Conservation (phyloP, 106 monocot genomes). For the Dioscorea dumetorum region DNA sequence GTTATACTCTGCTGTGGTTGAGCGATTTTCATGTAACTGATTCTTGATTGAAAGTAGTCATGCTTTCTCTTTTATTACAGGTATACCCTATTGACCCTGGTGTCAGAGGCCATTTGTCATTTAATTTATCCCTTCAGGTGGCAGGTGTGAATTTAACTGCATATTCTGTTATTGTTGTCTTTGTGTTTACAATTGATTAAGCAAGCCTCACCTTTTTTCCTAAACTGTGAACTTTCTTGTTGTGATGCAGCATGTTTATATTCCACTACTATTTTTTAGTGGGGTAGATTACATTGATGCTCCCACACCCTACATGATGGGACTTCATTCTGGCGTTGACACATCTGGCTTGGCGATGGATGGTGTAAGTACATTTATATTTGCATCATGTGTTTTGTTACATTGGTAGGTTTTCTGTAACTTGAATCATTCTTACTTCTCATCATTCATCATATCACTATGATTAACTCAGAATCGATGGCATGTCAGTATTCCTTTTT, state of each 20-base stretch:
- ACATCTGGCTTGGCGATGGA: slow-evolving; percentile 67
- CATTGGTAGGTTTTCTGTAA: no score
- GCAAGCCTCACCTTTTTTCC: no score
- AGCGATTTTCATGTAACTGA: no score
- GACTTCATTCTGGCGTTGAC: slow-evolving; percentile 95
- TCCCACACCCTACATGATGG: slow-evolving; percentile 99
- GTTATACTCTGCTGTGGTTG: no score
- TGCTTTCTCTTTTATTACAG: slow-evolving; percentile 28
- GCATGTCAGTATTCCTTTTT: no score
- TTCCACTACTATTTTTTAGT: slow-evolving; percentile 92
- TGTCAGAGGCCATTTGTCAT: slow-evolving; percentile 96
- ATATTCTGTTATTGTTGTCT: no score
- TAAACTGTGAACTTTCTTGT: slow-evolving; percentile 7
- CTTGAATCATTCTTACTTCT: no score
- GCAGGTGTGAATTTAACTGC: slow-evolving; percentile 49
- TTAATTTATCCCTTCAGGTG: slow-evolving; percentile 96
- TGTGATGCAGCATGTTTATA: slow-evolving; percentile 86
- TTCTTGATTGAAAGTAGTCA: no score
- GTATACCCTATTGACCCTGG: slow-evolving; percentile 88
- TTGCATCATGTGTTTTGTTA: neutral
- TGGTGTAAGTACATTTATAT: slow-evolving; percentile 54
- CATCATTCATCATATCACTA: no score
- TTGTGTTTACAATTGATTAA: no score
- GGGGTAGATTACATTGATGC: slow-evolving; percentile 98
- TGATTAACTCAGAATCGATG: no score